These are phyloP conservation scores for Solioccasus polychromus DNA, from an alignment of 768 basidiomycete species.

Conservation along the genomic window DNA sequence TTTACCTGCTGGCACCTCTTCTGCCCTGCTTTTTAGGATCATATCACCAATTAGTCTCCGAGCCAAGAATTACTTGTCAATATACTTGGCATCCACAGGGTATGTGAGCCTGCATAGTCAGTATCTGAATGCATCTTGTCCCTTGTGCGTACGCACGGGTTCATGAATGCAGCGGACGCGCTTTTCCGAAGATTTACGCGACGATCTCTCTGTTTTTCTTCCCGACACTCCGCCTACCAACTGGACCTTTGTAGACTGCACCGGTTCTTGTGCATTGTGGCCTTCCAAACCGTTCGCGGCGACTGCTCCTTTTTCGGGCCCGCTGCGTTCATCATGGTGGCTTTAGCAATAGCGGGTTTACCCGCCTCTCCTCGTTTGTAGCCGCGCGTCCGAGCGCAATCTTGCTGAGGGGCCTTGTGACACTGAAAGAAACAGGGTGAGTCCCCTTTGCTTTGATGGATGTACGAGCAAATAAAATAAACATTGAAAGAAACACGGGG, in stretches of 20 bases:
- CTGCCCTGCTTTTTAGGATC: constrained; percentile 1
- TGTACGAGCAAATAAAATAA: constrained; percentile 29
- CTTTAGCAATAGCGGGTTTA: constrained; percentile 6
- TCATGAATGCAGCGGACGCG: constrained; percentile 4
- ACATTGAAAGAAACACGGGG: no score
- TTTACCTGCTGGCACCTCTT: no score
- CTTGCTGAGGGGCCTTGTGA: no score
- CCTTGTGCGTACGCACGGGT: neutral
- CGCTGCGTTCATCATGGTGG: neutral
- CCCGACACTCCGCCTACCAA: neutral
- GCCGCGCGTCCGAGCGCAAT: neutral
- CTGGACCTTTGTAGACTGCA: neutral
- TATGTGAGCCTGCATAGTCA: constrained; percentile 5
- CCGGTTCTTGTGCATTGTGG: constrained; percentile 5
- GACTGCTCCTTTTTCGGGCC: neutral
- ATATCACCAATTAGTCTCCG: neutral
- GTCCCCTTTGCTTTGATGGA: no score
- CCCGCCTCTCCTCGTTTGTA: neutral
- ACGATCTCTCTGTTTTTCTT: constrained; percentile 5
- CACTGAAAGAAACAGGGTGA: no score
- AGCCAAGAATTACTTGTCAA: neutral
- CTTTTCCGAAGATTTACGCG: constrained; percentile 1
- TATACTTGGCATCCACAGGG: neutral
- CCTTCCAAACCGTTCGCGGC: neutral
- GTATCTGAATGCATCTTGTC: neutral